These are phyloP conservation scores for Apium graveolens DNA, from an alignment of 129 eudicot genomes.

Conservation along the genomic window DNA sequence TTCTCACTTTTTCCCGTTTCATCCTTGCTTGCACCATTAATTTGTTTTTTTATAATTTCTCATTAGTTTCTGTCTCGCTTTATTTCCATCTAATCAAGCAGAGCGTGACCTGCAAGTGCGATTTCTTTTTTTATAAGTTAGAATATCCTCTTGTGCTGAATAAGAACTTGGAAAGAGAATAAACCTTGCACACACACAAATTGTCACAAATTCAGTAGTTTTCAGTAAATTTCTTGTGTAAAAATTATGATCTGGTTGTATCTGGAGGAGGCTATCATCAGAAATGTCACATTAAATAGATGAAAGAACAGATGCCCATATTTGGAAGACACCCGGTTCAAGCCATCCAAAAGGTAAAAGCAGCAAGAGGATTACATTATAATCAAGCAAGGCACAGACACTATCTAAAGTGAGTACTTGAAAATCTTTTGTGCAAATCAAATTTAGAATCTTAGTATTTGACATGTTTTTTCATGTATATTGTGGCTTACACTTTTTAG, in stretches of 20 bases:
- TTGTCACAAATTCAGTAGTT: neutral
- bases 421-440: conserved; percentile 3
- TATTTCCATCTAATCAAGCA: neutral
- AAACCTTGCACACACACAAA: neutral
- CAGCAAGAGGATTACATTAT: neutral
- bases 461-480: neutral
- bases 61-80: neutral
- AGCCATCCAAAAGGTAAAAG: neutral
- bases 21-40: neutral
- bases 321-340: neutral
- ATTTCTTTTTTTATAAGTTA: no score
- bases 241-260: neutral
- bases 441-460: neutral
- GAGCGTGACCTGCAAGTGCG: neutral
- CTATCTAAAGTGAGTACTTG: neutral
- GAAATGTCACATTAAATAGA: neutral
- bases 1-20: neutral
- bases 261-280: neutral
- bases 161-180: neutral
- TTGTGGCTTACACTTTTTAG: neutral
- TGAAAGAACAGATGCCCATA: neutral
- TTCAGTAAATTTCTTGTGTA: neutral
- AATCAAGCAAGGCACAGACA: neutral
- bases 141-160: neutral
- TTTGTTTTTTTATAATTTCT: neutral